Percentiles rank a stretch among this genome's conserved stretches.
These are phyloP conservation scores for Epipyxis sp. DNA, from an alignment of 108 stramenopile genomes.

Conservation along the genomic window DNA sequence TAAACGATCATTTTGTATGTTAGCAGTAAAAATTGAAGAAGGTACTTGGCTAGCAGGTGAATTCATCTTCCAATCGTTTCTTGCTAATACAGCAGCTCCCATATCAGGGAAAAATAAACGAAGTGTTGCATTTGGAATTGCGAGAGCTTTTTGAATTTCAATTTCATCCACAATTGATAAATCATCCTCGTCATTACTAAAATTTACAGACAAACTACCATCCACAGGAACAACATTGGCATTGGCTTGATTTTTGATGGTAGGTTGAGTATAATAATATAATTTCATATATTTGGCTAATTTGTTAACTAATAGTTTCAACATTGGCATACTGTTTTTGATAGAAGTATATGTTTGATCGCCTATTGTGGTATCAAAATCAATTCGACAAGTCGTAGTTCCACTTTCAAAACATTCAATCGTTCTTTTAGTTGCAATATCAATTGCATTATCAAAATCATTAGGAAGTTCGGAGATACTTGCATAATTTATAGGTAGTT, in stretches of 20 bases:
- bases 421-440: neutral
- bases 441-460: neutral
- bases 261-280: neutral
- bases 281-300: neutral
- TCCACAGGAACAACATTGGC: neutral
- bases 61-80: neutral
- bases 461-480: neutral
- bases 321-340: neutral
- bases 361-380: neutral
- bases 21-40: neutral
- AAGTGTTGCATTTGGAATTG: neutral
- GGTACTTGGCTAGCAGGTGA: neutral
- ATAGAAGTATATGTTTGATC: neutral
- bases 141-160: neutral
- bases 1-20: neutral
- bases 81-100: neutral
- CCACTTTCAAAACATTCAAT: neutral
- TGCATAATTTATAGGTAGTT: no score
- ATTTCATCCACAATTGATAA: neutral
- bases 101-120: neutral
- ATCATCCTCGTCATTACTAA: neutral
- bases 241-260: neutral
- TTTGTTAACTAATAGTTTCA: neutral
- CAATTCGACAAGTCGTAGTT: neutral
- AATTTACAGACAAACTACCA: neutral